These are phyloP conservation scores for Tricholoma sp. DNA, from an alignment of 768 basidiomycete genomes.

Conservation along the genomic window DNA sequence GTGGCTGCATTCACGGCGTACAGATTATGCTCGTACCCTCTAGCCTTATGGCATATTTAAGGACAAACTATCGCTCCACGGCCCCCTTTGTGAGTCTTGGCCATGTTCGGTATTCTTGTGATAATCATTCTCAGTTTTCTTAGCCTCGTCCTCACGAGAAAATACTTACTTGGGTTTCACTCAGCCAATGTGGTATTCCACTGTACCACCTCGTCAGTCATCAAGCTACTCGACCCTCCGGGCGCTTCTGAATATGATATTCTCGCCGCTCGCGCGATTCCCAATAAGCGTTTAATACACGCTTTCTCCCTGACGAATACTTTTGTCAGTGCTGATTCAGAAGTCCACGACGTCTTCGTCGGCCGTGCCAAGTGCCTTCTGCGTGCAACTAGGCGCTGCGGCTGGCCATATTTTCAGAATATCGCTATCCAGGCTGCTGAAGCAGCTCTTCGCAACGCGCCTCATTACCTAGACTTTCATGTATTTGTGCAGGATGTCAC, in stretches of 20 bases:
- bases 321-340: constrained; percentile 38
- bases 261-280: constrained; percentile 26
- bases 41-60: not conserved
- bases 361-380: constrained; percentile 25
- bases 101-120: constrained; percentile 4
- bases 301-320: constrained; percentile 42
- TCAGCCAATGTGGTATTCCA: not conserved
- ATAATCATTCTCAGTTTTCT: not conserved
- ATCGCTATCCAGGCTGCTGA: constrained; percentile 27
- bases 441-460: constrained; percentile 12
- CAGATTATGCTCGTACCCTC: not conserved
- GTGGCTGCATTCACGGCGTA: not conserved
- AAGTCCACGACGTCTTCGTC: constrained; percentile 32
- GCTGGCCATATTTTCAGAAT: constrained; percentile 30
- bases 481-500: constrained; percentile 39
- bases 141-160: not conserved
- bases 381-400: constrained; percentile 16
- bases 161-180: not conserved
- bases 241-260: constrained; percentile 9
- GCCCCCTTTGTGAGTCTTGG: constrained; percentile 2
- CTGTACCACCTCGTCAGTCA: not conserved
- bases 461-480: constrained; percentile 24
- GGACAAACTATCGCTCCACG: not conserved
- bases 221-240: constrained; percentile 10
- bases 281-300: constrained; percentile 30